Conservation (phyloP, 1,284 basidiomycete species). For the Marasmius sp. region DNA sequence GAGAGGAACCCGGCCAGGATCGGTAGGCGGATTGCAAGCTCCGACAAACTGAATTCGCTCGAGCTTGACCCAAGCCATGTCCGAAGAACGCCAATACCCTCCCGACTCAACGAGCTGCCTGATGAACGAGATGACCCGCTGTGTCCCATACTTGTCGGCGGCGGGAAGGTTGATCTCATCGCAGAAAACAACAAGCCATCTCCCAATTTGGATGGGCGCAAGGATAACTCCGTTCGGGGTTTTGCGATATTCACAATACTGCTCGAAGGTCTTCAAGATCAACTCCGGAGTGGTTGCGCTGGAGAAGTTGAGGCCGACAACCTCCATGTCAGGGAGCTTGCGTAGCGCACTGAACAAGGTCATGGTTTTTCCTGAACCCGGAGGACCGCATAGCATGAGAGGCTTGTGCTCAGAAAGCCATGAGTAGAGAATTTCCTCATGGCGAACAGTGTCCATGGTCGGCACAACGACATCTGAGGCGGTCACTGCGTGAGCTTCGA, state of each 20-base stretch:
- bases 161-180: constrained; percentile 99
- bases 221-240: constrained; percentile 96
- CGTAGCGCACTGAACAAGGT: constrained; percentile 98
- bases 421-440: constrained; percentile 97
- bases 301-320: constrained; percentile 98
- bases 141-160: constrained; percentile 97
- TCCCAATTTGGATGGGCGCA: constrained; percentile 91
- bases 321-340: constrained; percentile 98
- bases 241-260: constrained; percentile 99
- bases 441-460: constrained; percentile 97
- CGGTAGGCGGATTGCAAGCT: constrained; percentile 99
- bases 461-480: constrained; percentile 97
- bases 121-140: constrained; percentile 97
- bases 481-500: constrained; percentile 95
- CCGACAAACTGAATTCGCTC: constrained; percentile 99
- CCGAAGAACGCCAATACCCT: constrained; percentile 93
- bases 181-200: constrained; percentile 99
- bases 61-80: constrained; percentile 96
- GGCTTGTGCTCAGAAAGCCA: constrained; percentile 99
- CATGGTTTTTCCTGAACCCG: constrained; percentile 99
- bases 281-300: constrained; percentile 98
- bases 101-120: constrained; percentile 95
- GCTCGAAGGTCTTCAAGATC: constrained; percentile 98
- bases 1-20: constrained; percentile 98
- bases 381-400: constrained; percentile 96